phyloP scores from a whole-genome alignment of 805 yeast species.

The Metschnikowia proteae region DNA sequence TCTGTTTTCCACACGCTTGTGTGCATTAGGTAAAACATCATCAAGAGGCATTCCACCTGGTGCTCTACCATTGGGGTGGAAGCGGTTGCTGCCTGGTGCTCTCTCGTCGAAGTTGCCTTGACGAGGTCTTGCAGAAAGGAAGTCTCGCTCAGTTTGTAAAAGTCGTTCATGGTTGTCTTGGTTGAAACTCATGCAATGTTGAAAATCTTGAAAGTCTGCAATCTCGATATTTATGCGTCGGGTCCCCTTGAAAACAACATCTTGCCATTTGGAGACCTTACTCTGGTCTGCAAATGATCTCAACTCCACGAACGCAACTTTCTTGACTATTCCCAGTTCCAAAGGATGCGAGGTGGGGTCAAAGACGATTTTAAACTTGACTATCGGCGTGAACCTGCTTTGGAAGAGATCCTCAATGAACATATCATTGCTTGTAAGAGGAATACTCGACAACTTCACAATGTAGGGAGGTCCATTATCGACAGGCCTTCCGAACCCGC shows the following conservation, averaged over 20 bases:
- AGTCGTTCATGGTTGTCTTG: constrained; percentile 32
- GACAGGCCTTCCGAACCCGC: constrained; percentile 7
- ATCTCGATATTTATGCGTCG: constrained; percentile 36
- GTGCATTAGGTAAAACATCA: constrained; percentile 6
- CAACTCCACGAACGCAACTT: constrained; percentile 63
- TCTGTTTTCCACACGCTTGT: not conserved
- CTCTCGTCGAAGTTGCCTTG: constrained; percentile 11
- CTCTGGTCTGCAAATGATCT: constrained; percentile 47
- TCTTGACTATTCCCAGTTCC: constrained; percentile 39
- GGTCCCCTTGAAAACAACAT: constrained; percentile 46
- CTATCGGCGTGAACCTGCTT: constrained; percentile 56
- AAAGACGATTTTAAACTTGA: constrained; percentile 59
- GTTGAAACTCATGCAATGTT: constrained; percentile 37
- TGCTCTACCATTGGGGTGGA: constrained; percentile 6
- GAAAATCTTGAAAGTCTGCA: constrained; percentile 41
- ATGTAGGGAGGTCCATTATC: constrained; percentile 57
- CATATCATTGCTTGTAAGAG: constrained; percentile 48
- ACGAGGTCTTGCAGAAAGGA: constrained; percentile 20
- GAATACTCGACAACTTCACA: constrained; percentile 58
- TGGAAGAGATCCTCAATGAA: constrained; percentile 57
- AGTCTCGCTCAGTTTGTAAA: constrained; percentile 29
- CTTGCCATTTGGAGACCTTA: constrained; percentile 61
- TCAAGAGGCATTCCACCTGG: constrained; percentile 18
- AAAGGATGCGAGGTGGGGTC: constrained; percentile 42
- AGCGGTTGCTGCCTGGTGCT: constrained; percentile 1